A percentile compares a stretch with the other conserved stretches of the same genome.
These are phyloP conservation scores for Venturia asperata DNA, from an alignment of 2,329 filamentous ascomycete genomes.

Conservation along the genomic window DNA sequence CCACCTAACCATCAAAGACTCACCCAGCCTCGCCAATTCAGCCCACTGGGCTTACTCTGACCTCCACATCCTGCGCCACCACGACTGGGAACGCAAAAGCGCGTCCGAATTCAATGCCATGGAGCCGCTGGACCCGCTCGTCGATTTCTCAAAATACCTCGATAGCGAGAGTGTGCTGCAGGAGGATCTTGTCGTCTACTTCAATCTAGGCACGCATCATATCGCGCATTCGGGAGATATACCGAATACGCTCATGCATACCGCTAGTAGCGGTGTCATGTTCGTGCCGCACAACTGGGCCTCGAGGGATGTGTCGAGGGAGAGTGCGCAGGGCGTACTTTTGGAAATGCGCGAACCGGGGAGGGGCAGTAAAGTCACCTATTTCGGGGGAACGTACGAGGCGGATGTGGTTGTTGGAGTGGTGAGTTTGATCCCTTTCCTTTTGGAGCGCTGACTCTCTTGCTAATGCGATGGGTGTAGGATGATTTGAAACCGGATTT, in stretches of 20 bases:
- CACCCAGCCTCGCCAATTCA: constrained; percentile 39
- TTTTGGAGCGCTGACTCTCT: neutral
- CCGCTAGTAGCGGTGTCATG: constrained; percentile 27
- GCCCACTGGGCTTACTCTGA: constrained; percentile 46
- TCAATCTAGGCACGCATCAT: constrained; percentile 53
- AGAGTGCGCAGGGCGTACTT: constrained; percentile 27
- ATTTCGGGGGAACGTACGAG: constrained; percentile 17
- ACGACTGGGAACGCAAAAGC: constrained; percentile 40
- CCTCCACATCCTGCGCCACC: constrained; percentile 41
- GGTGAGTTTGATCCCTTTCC: constrained; percentile 1
- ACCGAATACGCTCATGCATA: constrained; percentile 31
- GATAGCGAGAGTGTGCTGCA: constrained; percentile 38
- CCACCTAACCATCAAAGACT: constrained; percentile 31
- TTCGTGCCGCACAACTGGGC: constrained; percentile 30
- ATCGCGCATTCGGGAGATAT: constrained; percentile 46
- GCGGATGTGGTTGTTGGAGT: neutral
- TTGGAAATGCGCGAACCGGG: constrained; percentile 24
- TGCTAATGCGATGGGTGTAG: constrained; percentile 6
- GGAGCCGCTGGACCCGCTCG: constrained; percentile 35
- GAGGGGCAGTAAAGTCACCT: constrained; percentile 11
- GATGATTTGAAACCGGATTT: constrained; percentile 15
- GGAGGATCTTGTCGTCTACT: constrained; percentile 46
- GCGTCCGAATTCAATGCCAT: constrained; percentile 33
- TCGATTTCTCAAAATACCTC: constrained; percentile 41
- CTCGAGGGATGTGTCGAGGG: constrained; percentile 26